Base-by-base conservation (phyloP, 805 yeast genomes). In the Barnettozyma californica region DNA sequence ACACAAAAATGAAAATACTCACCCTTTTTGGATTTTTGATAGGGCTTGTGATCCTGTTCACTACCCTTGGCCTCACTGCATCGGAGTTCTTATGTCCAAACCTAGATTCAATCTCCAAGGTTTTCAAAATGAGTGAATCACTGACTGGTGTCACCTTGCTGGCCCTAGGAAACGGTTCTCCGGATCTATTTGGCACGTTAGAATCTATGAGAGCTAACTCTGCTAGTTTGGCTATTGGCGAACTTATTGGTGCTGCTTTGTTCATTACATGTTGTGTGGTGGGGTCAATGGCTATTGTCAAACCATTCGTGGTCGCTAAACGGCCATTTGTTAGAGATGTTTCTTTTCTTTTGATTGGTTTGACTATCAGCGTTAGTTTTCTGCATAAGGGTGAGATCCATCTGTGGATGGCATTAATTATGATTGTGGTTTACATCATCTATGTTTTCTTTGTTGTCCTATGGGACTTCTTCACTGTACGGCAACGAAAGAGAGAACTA, bases 101-200 rank as follows among this genome's bases (percentile, higher is more conserved):
- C 53, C 67, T 91, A 37, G 79, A 83, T 44, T 75, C 81, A 19
- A 75, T 92, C 19, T 81, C 97, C 2, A 73, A 74, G 29, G 62
- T 77, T 19, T 68, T 88, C 29, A 75, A 80, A 13, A 67, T 92
- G 54, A 79, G 91, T 34, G 96, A 91, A 56, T 81, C 84, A 53
- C 66, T 91, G 23, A 82, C 95, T 5, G 98, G 98, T 0, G 79
- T 92, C 54, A 92, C 98, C 0, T 68, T 92, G 33, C 69, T 94
- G 49, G 96, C 98, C 0, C 74, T 92, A 53, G 98, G 97, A 0
- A 92, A 92, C 65, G 95, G 96, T 3, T 76, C 95, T 1, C 96
- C 97, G 0, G 99, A 92, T 66, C 81, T 92, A 9, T 77, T 90
- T 31, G 78, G 92, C 34, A 90, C 96, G 0, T 85, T 81, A 60